A percentile compares a stretch with the other conserved stretches of the same genome.
Conservation (phyloP, 106 monocot species). For the Gastrodia elata region DNA sequence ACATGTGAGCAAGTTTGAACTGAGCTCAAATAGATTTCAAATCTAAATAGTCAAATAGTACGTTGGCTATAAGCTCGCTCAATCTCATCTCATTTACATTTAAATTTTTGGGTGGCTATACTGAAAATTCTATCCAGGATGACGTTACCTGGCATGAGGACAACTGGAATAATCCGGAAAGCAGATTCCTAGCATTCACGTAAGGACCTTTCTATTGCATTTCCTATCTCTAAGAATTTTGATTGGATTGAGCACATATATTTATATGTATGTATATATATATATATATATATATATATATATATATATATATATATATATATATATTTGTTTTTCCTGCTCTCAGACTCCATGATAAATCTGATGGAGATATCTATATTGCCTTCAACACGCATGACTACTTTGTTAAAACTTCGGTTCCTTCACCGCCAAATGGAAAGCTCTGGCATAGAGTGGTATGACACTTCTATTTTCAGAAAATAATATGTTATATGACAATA, state of each 20-base stretch:
- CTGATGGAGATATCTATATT: slow-evolving; percentile 70
- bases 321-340: not conserved
- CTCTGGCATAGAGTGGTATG: slow-evolving; percentile 90
- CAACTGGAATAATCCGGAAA: slow-evolving; percentile 80
- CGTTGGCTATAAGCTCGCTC: no score
- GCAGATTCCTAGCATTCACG: slow-evolving; percentile 97
- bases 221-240: not conserved
- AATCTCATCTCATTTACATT: no score
- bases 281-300: not conserved
- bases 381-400: slow-evolving; percentile 94
- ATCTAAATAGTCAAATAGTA: no score
- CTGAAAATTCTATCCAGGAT: slow-evolving; percentile 32
- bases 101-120: no score
- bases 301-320: not conserved
- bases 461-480: not conserved
- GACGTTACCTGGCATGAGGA: slow-evolving; percentile 97
- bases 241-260: not conserved
- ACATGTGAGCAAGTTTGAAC: no score
- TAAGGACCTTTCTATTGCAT: slow-evolving; percentile 17
- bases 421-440: slow-evolving; percentile 53
- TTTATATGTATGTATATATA: not conserved
- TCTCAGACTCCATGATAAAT: slow-evolving; percentile 73
- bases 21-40: no score
- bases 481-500: no score
- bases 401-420: slow-evolving; percentile 48